Evolutionary conservation across 768 basidiomycete species (phyloP).

Genomic region (Pulveroboletus sp.): DNA sequence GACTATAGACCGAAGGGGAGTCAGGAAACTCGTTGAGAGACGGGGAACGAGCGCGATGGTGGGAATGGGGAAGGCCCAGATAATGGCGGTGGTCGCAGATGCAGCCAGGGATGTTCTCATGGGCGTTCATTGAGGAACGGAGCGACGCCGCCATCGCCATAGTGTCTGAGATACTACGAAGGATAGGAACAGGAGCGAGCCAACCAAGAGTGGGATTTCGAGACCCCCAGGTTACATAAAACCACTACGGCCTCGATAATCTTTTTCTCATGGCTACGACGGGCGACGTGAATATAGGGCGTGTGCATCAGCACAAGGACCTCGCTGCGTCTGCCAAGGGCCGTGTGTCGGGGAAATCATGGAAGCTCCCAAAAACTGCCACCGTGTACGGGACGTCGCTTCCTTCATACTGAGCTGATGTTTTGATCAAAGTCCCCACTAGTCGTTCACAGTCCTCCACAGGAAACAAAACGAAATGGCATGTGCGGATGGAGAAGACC

Average conservation of each 20-base stretch:
- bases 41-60: slow-evolving; percentile 45
- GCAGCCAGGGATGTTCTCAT: slow-evolving; percentile 26
- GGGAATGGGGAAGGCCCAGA: slow-evolving; percentile 39
- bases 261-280: slow-evolving; percentile 19
- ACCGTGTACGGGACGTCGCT: slow-evolving; percentile 39
- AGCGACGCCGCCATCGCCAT: slow-evolving; percentile 40
- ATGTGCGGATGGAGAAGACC: slow-evolving; percentile 64
- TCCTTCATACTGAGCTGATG: background rate
- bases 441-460: slow-evolving; percentile 67
- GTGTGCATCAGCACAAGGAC: slow-evolving; percentile 17
- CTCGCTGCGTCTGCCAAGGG: slow-evolving; percentile 60
- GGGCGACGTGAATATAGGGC: background rate
- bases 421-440: slow-evolving; percentile 5
- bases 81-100: slow-evolving; percentile 46
- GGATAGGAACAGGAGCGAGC: background rate
- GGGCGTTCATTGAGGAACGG: slow-evolving; percentile 33
- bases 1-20: slow-evolving; percentile 67
- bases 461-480: slow-evolving; percentile 67
- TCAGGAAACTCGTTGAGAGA: slow-evolving; percentile 57
- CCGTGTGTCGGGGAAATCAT: slow-evolving; percentile 64
- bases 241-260: background rate
- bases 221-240: slow-evolving; percentile 25
- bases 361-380: slow-evolving; percentile 51
- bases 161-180: background rate
- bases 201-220: slow-evolving; percentile 1